These are phyloP conservation scores for Orbilia quercus DNA, from an alignment of 2,329 filamentous ascomycete genomes.

Conservation along the genomic window DNA sequence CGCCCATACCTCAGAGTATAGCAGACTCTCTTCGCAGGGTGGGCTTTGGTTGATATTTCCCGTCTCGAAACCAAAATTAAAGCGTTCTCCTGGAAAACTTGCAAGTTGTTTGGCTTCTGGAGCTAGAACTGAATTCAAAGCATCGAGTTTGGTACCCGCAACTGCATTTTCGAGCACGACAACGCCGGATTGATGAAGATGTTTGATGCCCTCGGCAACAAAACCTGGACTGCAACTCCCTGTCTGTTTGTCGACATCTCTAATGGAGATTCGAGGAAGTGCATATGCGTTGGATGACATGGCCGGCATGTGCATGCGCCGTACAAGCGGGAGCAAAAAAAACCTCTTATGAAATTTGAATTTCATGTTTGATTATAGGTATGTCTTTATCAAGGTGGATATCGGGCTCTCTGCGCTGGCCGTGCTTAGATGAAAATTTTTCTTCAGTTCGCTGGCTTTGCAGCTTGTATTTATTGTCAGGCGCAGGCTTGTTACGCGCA, in stretches of 20 bases:
- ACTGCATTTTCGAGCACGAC: slow-evolving; percentile 63
- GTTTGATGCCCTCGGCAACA: slow-evolving; percentile 5
- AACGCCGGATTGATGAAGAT: slow-evolving; percentile 63
- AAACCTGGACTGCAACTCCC: background rate
- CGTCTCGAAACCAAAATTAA: slow-evolving; percentile 62
- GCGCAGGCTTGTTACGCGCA: no score
- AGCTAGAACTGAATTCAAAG: slow-evolving; percentile 9
- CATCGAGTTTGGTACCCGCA: slow-evolving; percentile 36
- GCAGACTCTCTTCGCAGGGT: slow-evolving; percentile 61
- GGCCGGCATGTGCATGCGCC: no score
- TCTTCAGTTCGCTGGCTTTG: no score
- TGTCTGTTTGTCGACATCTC: background rate
- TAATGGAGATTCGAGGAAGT: slow-evolving; percentile 1
- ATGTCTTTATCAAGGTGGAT: no score
- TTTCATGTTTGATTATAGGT: no score
- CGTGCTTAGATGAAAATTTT: no score
- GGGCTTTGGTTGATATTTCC: slow-evolving; percentile 65
- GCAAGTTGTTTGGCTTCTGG: slow-evolving; percentile 7
- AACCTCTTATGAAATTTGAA: no score
- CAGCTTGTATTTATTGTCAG: no score
- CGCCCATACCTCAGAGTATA: slow-evolving; percentile 63
- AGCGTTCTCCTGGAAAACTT: slow-evolving; percentile 60
- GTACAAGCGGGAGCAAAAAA: no score
- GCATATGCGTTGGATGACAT: no score
- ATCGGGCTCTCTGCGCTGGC: no score